These are phyloP conservation scores for Alternaria arbusti DNA, from an alignment of 2,329 filamentous ascomycete genomes.

Conservation along the genomic window DNA sequence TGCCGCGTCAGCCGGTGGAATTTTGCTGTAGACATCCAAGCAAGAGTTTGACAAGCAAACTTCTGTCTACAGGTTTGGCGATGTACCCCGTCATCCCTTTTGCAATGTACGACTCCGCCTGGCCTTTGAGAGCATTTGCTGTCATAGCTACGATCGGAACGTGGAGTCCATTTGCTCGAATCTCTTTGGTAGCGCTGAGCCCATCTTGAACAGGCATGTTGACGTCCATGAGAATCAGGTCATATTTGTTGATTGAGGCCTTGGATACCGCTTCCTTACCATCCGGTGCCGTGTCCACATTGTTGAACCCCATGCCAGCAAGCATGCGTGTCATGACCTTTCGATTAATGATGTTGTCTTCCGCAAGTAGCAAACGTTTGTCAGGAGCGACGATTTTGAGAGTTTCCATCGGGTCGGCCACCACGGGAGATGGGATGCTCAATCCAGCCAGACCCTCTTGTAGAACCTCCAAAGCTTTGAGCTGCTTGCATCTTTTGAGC, in stretches of 20 bases:
- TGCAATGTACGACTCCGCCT: slow-evolving; percentile 60
- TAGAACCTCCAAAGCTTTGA: slow-evolving; percentile 18
- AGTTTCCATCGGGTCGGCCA: slow-evolving; percentile 25
- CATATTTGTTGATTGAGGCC: slow-evolving; percentile 21
- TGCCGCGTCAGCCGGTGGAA: slow-evolving; percentile 8
- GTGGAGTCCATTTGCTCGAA: slow-evolving; percentile 23
- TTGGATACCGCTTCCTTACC: slow-evolving; percentile 52
- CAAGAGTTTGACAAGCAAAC: slow-evolving; percentile 54
- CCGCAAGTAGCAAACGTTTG: slow-evolving; percentile 51
- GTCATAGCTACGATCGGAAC: slow-evolving; percentile 62
- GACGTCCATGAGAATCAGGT: slow-evolving; percentile 46
- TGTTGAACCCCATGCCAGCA: slow-evolving; percentile 42
- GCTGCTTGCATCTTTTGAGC: slow-evolving; percentile 39
- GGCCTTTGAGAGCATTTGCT: slow-evolving; percentile 62
- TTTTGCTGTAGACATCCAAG: slow-evolving; percentile 30
- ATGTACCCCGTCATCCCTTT: slow-evolving; percentile 65
- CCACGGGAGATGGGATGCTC: slow-evolving; percentile 11
- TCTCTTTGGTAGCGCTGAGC: slow-evolving; percentile 36
- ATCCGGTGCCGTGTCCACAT: slow-evolving; percentile 49
- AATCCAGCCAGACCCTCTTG: slow-evolving; percentile 16
- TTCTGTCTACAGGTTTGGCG: slow-evolving; percentile 61
- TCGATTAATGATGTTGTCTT: slow-evolving; percentile 57
- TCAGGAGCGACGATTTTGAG: slow-evolving; percentile 25
- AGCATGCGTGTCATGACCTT: slow-evolving; percentile 58
- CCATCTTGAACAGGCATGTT: slow-evolving; percentile 46